Evolutionary conservation across 306 rosid genomes (phyloP), one percentile per base, ranked within the genome.

Genomic region (Vigna unguiculata): DNA sequence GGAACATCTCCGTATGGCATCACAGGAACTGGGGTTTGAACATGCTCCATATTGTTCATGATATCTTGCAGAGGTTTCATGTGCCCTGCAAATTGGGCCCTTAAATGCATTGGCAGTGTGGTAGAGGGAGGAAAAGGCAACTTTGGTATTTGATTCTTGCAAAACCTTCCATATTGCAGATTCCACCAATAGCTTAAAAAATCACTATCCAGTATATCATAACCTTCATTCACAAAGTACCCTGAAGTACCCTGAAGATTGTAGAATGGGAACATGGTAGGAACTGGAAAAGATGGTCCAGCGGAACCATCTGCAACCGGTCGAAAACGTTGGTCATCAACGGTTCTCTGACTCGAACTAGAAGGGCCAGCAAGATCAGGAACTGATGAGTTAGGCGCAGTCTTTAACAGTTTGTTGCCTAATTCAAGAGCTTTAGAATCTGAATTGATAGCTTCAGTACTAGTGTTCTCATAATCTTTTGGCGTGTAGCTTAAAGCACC

Each of bases 201-300:
- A 80, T 93, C 91, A 48, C 94, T 81, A 22, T 79, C 30, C 46
- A 93, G 82, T 81, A 86, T 83, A 83, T 55, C 43, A 38, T 38
- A 7, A 38, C 43, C 43, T 38, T 38, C 43, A 38, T 7, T 38
- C 43, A 7, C 11, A 38, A 38, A 38, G 43, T 8, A 38, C 12
- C 43, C 43, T 38, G 43, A 38, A 38, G 9, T 36, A 5, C 9
- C 41, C n/a, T n/a, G 90, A 75, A 80, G 47, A 81, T 83, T 81
- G 82, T 82, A 77, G 16, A 60, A 17, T 38, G 87, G 86, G 84
- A 83, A 74, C 89, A 81, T 80, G 40, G 84, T 62, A 79, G 82
- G 76, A 69, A 83, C 79, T 51, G 87, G 88, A 82, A 88, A 81
- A 4, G 91, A 90, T 22, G 91, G 87, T 36, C 86, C 80, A 1